Evolutionary conservation across 2,329 filamentous ascomycete species (phyloP).

Genomic region (Phoma sp.): DNA sequence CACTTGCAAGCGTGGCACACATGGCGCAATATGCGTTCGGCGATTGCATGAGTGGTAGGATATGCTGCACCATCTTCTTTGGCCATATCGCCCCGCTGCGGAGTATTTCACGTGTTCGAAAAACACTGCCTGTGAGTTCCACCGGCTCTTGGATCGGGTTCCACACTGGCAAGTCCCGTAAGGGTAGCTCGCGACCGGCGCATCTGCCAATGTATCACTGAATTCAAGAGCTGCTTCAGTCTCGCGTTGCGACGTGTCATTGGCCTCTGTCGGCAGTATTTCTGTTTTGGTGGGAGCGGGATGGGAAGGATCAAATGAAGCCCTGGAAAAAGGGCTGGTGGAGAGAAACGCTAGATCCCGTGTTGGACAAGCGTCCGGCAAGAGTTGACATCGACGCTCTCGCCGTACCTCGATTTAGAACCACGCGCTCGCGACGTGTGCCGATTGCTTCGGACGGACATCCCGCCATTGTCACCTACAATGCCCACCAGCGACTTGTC

Average conservation of each 20-base stretch:
- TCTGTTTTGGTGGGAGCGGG: neutral
- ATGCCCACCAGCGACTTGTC: neutral
- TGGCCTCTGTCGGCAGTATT: neutral
- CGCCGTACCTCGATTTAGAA: neutral
- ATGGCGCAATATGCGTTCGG: conserved; percentile 2
- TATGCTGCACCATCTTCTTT: neutral
- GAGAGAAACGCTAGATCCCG: neutral
- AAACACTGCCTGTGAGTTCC: neutral
- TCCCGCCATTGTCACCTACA: neutral
- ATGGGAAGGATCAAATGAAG: neutral
- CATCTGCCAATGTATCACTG: no score
- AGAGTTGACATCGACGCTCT: neutral
- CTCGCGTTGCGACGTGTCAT: neutral
- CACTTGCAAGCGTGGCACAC: conserved; percentile 14
- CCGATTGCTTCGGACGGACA: neutral
- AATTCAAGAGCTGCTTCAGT: neutral
- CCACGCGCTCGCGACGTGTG: neutral
- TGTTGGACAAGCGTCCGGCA: neutral
- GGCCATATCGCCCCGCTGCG: neutral
- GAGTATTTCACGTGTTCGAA: neutral
- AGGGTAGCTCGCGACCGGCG: no score
- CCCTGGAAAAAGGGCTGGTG: neutral
- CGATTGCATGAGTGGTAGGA: conserved; percentile 7
- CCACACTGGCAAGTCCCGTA: neutral
- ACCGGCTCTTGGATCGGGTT: neutral